Percentiles rank a stretch among this genome's conserved stretches.
These are phyloP conservation scores for Syzygium oleosum DNA, from an alignment of 345 rosid species.

Conservation along the genomic window DNA sequence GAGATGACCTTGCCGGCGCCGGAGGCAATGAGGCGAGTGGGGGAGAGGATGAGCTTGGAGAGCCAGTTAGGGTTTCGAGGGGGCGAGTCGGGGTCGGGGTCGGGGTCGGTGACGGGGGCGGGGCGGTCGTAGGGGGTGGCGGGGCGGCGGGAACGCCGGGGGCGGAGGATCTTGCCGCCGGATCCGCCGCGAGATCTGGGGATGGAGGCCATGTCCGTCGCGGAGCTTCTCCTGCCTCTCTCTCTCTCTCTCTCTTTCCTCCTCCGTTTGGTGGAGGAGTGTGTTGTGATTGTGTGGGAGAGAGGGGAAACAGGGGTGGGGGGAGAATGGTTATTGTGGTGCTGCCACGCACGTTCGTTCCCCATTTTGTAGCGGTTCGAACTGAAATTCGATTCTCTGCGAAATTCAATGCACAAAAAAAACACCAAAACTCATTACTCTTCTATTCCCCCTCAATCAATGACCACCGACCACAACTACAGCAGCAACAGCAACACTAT, in stretches of 20 bases:
- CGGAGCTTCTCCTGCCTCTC: neutral
- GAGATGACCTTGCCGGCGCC: slow-evolving; percentile 66
- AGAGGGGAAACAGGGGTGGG: neutral
- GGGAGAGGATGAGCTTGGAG: slow-evolving; percentile 58
- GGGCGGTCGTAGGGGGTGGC: slow-evolving; percentile 73
- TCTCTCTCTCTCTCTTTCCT: neutral
- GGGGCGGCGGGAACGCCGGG: slow-evolving; percentile 30
- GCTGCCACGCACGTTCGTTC: neutral
- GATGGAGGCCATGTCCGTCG: neutral
- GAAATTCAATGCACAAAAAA: too few species aligned
- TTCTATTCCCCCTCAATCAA: neutral
- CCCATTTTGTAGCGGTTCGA: neutral
- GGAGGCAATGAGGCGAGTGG: slow-evolving; percentile 67
- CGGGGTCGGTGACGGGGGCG: slow-evolving; percentile 15
- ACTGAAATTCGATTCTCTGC: neutral
- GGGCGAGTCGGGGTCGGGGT: slow-evolving; percentile 6
- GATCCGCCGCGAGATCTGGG: slow-evolving; percentile 16
- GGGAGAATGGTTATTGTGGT: neutral
- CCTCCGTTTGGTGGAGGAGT: neutral
- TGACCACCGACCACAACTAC: neutral
- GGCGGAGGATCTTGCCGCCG: slow-evolving; percentile 62
- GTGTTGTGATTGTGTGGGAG: neutral
- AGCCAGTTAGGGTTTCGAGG: slow-evolving; percentile 80
- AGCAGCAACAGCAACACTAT: too few species aligned
- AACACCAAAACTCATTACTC: too few species aligned